Percentiles rank a stretch among this genome's conserved stretches.
These are phyloP conservation scores for Paspalum vaginatum DNA, from an alignment of 176 grass and related monocot species.

Conservation along the genomic window DNA sequence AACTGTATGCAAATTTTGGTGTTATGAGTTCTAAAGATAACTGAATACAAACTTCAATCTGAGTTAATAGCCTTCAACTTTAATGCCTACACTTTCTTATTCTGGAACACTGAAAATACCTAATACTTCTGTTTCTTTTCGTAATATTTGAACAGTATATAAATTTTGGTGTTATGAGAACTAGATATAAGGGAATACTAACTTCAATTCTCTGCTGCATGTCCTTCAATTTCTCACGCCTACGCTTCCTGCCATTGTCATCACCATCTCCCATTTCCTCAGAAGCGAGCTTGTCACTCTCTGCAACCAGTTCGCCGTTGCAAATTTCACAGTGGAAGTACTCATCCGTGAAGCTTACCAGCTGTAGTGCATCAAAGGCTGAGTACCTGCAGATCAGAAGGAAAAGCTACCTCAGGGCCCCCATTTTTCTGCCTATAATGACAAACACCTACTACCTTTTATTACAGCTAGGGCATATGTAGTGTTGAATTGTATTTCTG, in stretches of 20 bases:
- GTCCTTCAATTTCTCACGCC: constrained; percentile 84
- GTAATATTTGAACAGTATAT: not conserved
- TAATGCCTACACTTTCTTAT: too few relatives aligned
- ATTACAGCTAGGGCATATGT: constrained; percentile 84
- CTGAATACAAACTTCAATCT: too few relatives aligned
- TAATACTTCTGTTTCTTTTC: not conserved
- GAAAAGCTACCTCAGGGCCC: not conserved
- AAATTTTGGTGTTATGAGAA: not conserved
- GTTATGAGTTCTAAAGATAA: constrained; percentile 15
- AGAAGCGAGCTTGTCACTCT: constrained; percentile 94
- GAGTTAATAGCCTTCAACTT: too few relatives aligned
- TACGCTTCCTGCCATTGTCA: constrained; percentile 67
- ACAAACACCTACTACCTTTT: constrained; percentile 57
- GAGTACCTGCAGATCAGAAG: constrained; percentile 67
- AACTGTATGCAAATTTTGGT: not conserved
- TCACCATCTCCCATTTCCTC: constrained; percentile 92
- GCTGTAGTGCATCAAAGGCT: constrained; percentile 84
- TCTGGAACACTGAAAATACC: not conserved
- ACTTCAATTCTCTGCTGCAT: constrained; percentile 88
- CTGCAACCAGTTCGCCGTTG: constrained; percentile 82
- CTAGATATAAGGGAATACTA: constrained; percentile 13
- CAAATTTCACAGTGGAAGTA: constrained; percentile 95
- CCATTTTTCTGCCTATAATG: not conserved
- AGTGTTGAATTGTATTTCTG: constrained; percentile 90
- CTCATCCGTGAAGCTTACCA: constrained; percentile 72